Conservation (phyloP, 805 yeast genomes). For the Wickerhamiella hasegawae region DNA sequence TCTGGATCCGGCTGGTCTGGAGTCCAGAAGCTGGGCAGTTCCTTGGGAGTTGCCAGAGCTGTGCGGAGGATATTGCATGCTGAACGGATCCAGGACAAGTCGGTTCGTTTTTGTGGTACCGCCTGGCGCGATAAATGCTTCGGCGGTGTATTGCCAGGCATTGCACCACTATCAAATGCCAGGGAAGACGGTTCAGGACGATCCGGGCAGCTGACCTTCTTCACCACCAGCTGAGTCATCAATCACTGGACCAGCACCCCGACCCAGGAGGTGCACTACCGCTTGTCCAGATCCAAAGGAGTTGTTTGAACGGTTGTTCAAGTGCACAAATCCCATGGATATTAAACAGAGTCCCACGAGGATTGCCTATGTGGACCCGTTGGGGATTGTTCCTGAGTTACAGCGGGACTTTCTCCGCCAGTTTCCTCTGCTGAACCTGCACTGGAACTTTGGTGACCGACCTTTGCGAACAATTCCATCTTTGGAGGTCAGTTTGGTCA, state of each 20-base stretch:
- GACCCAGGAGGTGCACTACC: too few species aligned
- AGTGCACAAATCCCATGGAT: background rate
- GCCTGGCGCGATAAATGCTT: too few species aligned
- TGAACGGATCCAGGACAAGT: background rate
- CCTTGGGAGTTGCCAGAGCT: background rate
- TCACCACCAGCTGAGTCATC: too few species aligned
- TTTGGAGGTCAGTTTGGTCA: conserved; percentile 36
- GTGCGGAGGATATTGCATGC: background rate
- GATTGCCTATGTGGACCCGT: conserved; percentile 64
- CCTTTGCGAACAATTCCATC: conserved; percentile 48
- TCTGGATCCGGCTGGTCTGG: background rate
- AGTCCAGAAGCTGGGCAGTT: background rate
- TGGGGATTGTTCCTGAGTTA: conserved; percentile 35
- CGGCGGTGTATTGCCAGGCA: too few species aligned
- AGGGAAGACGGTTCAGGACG: too few species aligned
- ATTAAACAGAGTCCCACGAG: background rate
- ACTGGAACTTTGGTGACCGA: conserved; percentile 42
- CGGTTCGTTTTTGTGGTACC: too few species aligned
- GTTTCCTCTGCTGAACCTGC: conserved; percentile 47
- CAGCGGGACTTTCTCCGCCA: conserved; percentile 28
- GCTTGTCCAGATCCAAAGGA: too few species aligned
- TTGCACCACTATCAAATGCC: too few species aligned
- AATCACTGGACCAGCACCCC: too few species aligned
- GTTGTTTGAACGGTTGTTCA: too few species aligned
- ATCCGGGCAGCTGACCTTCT: too few species aligned